Conservation (phyloP, 2,329 filamentous ascomycete species). For the Aspergillus aculeatinus region DNA sequence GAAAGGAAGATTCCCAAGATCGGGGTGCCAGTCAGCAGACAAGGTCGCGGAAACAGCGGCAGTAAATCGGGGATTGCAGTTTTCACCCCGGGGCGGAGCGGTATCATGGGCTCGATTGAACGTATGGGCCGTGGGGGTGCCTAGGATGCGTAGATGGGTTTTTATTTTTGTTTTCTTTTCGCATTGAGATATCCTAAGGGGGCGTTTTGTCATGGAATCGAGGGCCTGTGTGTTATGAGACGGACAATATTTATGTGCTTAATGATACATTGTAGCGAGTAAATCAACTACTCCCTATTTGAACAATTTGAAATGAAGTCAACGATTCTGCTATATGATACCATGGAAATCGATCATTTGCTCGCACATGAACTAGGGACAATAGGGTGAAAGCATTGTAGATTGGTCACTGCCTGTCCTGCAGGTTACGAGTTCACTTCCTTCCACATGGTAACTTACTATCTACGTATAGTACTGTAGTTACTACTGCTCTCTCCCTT, state of each 20-base stretch:
- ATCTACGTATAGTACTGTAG: too few relatives aligned
- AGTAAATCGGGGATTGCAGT: slow-evolving; percentile 39
- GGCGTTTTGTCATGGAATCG: slow-evolving; percentile 3
- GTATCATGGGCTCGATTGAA: slow-evolving; percentile 83
- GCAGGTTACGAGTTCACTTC: background rate
- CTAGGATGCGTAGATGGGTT: slow-evolving; percentile 9
- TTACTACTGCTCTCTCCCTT: too few relatives aligned
- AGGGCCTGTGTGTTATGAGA: background rate
- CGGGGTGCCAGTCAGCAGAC: slow-evolving; percentile 28
- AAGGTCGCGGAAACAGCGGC: slow-evolving; percentile 38
- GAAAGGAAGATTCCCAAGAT: slow-evolving; percentile 35
- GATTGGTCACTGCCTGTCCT: background rate
- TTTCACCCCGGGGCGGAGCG: slow-evolving; percentile 56
- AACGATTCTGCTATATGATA: background rate
- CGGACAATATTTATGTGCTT: background rate
- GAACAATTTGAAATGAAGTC: background rate
- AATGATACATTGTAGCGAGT: background rate
- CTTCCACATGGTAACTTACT: too few relatives aligned
- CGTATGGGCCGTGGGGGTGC: slow-evolving; percentile 67
- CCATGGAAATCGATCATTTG: too few relatives aligned
- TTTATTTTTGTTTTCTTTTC: slow-evolving; percentile 1
- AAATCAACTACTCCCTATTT: background rate
- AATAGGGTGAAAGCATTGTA: too few relatives aligned
- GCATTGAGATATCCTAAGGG: slow-evolving; percentile 7
- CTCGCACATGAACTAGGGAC: too few relatives aligned